Base-by-base conservation (phyloP, 306 rosid genomes). In the Hippophae rhamnoides region DNA sequence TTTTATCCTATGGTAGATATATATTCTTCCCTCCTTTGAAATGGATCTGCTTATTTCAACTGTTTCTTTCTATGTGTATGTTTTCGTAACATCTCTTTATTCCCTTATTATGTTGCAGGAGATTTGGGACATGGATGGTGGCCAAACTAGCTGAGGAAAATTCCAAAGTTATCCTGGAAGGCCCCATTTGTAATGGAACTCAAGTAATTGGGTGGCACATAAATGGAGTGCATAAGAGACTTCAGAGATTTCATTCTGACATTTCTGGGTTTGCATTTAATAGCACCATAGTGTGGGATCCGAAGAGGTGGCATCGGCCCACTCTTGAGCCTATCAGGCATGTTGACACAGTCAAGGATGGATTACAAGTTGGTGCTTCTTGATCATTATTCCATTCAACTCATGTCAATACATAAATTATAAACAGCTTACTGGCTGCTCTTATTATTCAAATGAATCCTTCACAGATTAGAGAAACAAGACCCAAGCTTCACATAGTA, bases 241-340 rank as follows among this genome's bases (percentile, higher is more conserved):
- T 65, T 51, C 74, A 57, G 56, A 79, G 95, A 65, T 90, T 90
- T 69, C 84, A 81, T 71, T 76, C 92, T 78, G 86, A 79, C 23
- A 57, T 92, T 65, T 60, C 87, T 3, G 96, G 98, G 53, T 87
- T 92, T 72, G 96, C 98, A 67, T 90, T 90, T 71, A 87, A 85
- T 68, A 90, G 96, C 71, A 81, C 97, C 8, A 79, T 87, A 68
- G 80, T 90, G 6, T 90, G 96, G 98, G 89, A 85, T 76, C 81
- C 89, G 25, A 84, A 83, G 79, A 74, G 67, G 68, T 81, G 95
- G 95, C 89, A 74, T 74, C 83, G 86, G 25, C 87, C 89, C 5
- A 78, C 81, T 61, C 74, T 67, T 52, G 82, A 92, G 58, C 92
- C 89, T 59, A 82, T 85, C 63, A 71, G 87, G 69, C 93, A 79